Conservation (phyloP, 139 green algal species). For the Coccomyxa sp. region DNA sequence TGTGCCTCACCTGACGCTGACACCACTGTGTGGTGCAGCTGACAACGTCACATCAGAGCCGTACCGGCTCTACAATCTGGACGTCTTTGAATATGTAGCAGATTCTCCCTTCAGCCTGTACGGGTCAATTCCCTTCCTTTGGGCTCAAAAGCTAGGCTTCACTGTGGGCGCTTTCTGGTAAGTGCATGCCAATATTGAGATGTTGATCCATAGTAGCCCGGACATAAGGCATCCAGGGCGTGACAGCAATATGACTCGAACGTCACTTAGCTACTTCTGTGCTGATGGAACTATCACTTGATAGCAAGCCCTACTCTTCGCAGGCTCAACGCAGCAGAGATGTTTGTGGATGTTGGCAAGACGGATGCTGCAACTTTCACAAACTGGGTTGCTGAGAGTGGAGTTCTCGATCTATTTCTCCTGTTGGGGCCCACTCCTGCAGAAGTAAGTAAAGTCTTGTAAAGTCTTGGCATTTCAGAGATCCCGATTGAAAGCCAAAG, state of each 20-base stretch:
- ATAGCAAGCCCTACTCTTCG: too few relatives aligned
- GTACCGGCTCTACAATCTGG: conserved; percentile 98
- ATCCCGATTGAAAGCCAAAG: too few relatives aligned
- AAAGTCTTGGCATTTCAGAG: too few relatives aligned
- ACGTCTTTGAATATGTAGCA: conserved; percentile 97
- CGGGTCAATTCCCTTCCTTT: conserved; percentile 88
- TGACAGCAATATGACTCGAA: background rate
- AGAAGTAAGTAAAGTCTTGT: conserved; percentile 41
- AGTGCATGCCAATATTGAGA: background rate
- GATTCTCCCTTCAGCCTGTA: conserved; percentile 96
- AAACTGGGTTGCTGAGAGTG: conserved; percentile 94
- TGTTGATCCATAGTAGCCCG: background rate
- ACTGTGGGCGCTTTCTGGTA: conserved; percentile 89
- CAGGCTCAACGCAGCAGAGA: conserved; percentile 95
- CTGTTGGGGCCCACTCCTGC: conserved; percentile 66
- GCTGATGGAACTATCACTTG: too few relatives aligned
- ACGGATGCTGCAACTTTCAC: conserved; percentile 33
- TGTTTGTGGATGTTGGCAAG: conserved; percentile 91
- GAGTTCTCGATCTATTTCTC: conserved; percentile 94
- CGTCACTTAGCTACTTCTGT: too few relatives aligned
- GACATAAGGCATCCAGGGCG: too few relatives aligned
- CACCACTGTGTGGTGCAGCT: background rate
- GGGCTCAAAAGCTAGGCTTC: conserved; percentile 65
- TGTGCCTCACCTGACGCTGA: background rate
- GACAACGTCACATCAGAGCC: conserved; percentile 64